phyloP scores from a whole-genome alignment of 2,329 filamentous ascomycete genomes.

The Tolypocladium pustulatum region DNA sequence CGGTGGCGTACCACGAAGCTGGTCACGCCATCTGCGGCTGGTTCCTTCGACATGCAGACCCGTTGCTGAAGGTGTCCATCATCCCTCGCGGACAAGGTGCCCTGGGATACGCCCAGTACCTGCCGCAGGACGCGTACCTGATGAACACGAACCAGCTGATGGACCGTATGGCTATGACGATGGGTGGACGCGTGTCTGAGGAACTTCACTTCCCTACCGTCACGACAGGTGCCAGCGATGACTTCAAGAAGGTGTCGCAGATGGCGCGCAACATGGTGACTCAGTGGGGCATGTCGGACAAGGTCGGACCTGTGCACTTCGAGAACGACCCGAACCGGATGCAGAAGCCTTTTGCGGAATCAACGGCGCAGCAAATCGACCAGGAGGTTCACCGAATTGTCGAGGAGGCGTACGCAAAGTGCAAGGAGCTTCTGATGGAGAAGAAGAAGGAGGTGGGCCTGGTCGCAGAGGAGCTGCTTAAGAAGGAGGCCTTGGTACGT shows the following conservation, averaged over 20 bases:
- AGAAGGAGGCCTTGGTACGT: conserved; percentile 80
- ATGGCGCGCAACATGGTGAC: conserved; percentile 98
- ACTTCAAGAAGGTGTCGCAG: conserved; percentile 95
- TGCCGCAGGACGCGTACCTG: conserved; percentile 89
- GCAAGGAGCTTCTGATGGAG: conserved; percentile 68
- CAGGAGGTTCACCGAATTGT: conserved; percentile 84
- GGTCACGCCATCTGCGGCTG: conserved; percentile 97
- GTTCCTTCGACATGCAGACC: conserved; percentile 95
- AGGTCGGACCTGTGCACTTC: conserved; percentile 88
- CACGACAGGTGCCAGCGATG: conserved; percentile 87
- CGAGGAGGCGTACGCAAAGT: conserved; percentile 85
- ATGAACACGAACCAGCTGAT: conserved; percentile 95
- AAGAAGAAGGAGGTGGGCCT: conserved; percentile 85
- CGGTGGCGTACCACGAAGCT: conserved; percentile 95
- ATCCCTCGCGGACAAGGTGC: conserved; percentile 92
- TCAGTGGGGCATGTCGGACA: conserved; percentile 97
- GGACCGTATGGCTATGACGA: conserved; percentile 99
- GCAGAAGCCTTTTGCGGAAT: conserved; percentile 91
- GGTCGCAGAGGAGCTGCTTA: conserved; percentile 84
- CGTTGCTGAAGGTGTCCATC: conserved; percentile 95
- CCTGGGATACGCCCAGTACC: conserved; percentile 91
- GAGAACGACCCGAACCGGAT: conserved; percentile 72
- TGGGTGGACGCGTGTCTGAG: conserved; percentile 89
- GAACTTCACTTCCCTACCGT: conserved; percentile 96
- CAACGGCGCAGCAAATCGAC: conserved; percentile 88